phyloP scores from a whole-genome alignment of 208 protist genomes.

The Acanthamoeba rhysodes region DNA sequence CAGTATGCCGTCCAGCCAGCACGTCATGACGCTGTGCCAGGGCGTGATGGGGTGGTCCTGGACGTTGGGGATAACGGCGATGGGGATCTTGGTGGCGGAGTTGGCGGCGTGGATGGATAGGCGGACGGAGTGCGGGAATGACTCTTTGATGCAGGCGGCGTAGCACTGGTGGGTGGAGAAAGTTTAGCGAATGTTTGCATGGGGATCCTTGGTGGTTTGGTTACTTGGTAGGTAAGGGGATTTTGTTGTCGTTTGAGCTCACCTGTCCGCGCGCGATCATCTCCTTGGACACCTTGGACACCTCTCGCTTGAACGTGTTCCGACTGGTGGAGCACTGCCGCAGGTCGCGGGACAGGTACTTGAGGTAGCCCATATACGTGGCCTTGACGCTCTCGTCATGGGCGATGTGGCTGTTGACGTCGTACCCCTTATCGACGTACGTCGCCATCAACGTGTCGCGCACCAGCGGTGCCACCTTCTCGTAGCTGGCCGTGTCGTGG shows the following conservation, averaged over 20 bases:
- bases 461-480: neutral
- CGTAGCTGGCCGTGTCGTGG: neutral
- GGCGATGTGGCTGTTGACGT: neutral
- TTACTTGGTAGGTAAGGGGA: neutral
- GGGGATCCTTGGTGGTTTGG: too few relatives aligned
- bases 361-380: constrained; percentile 10
- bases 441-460: neutral
- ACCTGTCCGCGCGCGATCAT: neutral
- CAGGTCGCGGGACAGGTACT: neutral
- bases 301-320: neutral
- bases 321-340: neutral
- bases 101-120: constrained; percentile 28
- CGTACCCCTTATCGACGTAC: neutral
- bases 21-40: constrained; percentile 17
- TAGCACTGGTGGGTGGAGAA: neutral
- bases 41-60: constrained; percentile 7
- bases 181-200: neutral
- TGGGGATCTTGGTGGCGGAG: neutral
- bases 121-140: neutral
- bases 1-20: neutral
- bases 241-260: neutral
- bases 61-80: neutral
- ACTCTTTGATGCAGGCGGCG: neutral
- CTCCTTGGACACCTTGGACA: neutral
- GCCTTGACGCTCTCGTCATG: neutral